Percentiles rank a stretch among this genome's conserved stretches.
phyloP scores from a whole-genome alignment of 129 eudicot species.

The Flaveria robusta region DNA sequence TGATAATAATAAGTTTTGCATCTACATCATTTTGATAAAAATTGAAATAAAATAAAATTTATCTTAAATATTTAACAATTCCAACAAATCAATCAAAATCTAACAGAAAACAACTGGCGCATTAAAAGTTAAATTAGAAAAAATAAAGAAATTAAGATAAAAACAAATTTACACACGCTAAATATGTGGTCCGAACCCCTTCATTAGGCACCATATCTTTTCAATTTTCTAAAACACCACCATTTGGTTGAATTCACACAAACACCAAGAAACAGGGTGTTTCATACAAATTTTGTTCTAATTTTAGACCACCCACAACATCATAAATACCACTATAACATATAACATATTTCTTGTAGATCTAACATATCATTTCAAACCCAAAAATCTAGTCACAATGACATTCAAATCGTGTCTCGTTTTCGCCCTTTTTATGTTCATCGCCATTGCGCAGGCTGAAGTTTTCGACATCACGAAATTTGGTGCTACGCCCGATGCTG shows the following conservation, averaged over 20 bases:
- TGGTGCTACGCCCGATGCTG: constrained; percentile 35
- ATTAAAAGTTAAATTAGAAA: not conserved
- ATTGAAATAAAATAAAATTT: no score
- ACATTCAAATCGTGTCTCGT: constrained; percentile 20
- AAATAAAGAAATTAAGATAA: no score
- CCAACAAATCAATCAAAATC: not conserved
- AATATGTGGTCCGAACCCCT: constrained; percentile 15
- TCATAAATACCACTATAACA: constrained; percentile 15
- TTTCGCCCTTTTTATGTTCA: constrained; percentile 3
- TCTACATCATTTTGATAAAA: no score
- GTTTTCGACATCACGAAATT: constrained; percentile 34
- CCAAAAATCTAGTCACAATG: constrained; percentile 33
- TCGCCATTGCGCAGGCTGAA: constrained; percentile 23
- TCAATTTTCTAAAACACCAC: not conserved
- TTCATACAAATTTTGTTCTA: constrained; percentile 27
- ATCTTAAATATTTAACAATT: not conserved
- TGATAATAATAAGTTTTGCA: no score
- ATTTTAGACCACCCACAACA: constrained; percentile 25
- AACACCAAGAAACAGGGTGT: constrained; percentile 23
- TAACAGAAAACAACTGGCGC: not conserved
- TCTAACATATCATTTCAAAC: not conserved
- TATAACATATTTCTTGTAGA: not conserved
- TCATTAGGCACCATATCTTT: not conserved
- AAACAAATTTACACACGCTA: not conserved
- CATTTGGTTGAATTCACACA: constrained; percentile 10